Conservation (phyloP, 2,329 filamentous ascomycete species). For the Phaeosphaeria sp. region DNA sequence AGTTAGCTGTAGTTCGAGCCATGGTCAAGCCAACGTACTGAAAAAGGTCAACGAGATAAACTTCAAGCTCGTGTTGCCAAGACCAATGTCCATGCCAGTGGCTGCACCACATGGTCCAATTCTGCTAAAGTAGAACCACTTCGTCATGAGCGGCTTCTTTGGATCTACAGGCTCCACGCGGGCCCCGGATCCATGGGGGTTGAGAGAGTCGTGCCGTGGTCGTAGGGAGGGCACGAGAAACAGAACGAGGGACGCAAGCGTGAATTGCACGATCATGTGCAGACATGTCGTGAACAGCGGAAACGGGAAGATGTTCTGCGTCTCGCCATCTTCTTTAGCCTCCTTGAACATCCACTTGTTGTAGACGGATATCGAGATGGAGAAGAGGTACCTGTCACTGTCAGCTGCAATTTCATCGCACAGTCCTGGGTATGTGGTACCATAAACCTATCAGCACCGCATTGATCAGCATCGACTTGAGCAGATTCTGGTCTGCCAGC, state of each 20-base stretch:
- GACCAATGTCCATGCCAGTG: constrained; percentile 92
- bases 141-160: constrained; percentile 75
- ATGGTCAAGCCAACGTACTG: constrained; percentile 53
- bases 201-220: constrained; percentile 62
- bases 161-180: constrained; percentile 43
- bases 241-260: constrained; percentile 77
- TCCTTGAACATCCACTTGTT: constrained; percentile 99
- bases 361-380: constrained; percentile 79
- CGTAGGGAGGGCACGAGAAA: constrained; percentile 84
- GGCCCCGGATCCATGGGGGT: constrained; percentile 36
- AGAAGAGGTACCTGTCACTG: constrained; percentile 72
- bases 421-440: constrained; percentile 53
- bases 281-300: constrained; percentile 93
- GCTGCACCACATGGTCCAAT: constrained; percentile 91
- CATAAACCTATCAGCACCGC: constrained; percentile 82
- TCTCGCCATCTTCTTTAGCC: constrained; percentile 44
- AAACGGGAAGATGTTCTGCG: constrained; percentile 77
- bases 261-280: constrained; percentile 94
- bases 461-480: constrained; percentile 75
- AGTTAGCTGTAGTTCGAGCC: constrained; percentile 19
- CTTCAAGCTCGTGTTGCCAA: constrained; percentile 94
- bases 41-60: constrained; percentile 98
- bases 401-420: constrained; percentile 16
- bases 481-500: constrained; percentile 75
- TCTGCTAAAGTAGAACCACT: constrained; percentile 88